Conservation (phyloP, 1,139 yeast species). For the Blastobotrys proliferans region DNA sequence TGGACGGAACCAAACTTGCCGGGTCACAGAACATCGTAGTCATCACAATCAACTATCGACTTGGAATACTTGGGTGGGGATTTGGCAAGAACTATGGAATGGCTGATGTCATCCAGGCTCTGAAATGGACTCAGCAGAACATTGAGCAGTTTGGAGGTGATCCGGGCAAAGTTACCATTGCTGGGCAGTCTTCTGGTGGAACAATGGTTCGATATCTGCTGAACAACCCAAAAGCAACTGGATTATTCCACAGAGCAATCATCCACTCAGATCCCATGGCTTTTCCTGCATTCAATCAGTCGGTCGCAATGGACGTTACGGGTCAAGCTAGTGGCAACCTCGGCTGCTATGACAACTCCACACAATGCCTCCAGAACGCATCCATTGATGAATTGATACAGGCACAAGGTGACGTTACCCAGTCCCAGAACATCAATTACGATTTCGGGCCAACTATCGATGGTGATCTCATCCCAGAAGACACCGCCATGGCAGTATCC, state of each 20-base stretch:
- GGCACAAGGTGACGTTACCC: conserved; percentile 18
- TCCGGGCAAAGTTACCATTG: conserved; percentile 33
- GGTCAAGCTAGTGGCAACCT: too few species aligned
- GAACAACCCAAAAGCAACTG: conserved; percentile 22
- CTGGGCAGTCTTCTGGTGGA: conserved; percentile 41
- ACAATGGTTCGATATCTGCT: conserved; percentile 29
- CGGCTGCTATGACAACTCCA: too few species aligned
- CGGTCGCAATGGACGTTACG: conserved; percentile 12
- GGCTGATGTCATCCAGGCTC: conserved; percentile 34
- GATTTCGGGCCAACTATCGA: conserved; percentile 30
- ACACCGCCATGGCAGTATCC: conserved; percentile 22
- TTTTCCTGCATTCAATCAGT: conserved; percentile 24
- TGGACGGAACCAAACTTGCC: conserved; percentile 34
- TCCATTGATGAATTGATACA: conserved; percentile 20
- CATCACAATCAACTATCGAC: conserved; percentile 38
- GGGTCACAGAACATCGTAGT: conserved; percentile 32
- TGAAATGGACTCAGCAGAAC: conserved; percentile 38
- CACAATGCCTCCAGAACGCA: conserved; percentile 22
- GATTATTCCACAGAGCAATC: conserved; percentile 29
- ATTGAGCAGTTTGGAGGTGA: conserved; percentile 38
- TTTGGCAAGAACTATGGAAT: conserved; percentile 34
- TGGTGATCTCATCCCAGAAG: conserved; percentile 19
- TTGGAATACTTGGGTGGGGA: conserved; percentile 36
- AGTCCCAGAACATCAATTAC: background rate
- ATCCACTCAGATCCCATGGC: conserved; percentile 33